These are phyloP conservation scores for Carex parvula DNA, from an alignment of 176 grass and related monocot genomes.

Conservation along the genomic window DNA sequence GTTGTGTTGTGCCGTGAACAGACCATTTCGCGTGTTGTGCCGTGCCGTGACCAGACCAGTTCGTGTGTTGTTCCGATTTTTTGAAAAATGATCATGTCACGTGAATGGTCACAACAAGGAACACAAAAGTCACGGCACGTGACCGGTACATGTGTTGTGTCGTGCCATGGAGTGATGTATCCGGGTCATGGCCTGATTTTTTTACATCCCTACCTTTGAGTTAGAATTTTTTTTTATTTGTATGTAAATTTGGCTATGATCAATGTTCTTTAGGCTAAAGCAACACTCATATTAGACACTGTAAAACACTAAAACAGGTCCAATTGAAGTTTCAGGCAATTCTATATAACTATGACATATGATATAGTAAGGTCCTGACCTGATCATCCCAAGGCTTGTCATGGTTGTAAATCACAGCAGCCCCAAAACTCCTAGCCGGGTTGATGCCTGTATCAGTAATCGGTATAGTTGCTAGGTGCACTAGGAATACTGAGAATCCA, in stretches of 20 bases:
- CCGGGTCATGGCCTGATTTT: too few species aligned
- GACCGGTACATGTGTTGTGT: too few species aligned
- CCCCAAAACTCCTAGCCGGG: slow-evolving; percentile 43
- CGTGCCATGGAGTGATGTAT: too few species aligned
- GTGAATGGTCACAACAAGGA: too few species aligned
- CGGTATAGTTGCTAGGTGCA: slow-evolving; percentile 44
- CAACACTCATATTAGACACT: neutral
- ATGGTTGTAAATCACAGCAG: slow-evolving; percentile 47
- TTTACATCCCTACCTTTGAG: neutral
- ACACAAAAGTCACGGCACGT: too few species aligned
- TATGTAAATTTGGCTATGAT: neutral
- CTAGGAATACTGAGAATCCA: slow-evolving; percentile 43
- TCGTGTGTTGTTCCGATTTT: too few species aligned
- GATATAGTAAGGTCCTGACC: neutral
- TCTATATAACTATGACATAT: neutral
- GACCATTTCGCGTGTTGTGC: too few species aligned
- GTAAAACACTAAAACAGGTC: neutral
- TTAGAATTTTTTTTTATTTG: neutral
- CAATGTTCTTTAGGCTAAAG: neutral
- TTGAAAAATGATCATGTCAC: too few species aligned
- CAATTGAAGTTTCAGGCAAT: neutral
- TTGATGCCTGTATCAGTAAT: slow-evolving; percentile 49
- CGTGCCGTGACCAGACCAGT: too few species aligned
- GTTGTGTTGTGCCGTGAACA: too few species aligned
- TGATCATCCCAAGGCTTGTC: slow-evolving; percentile 43